Percentiles rank a stretch among this genome's conserved stretches.
Evolutionary conservation across 805 yeast genomes (phyloP).

Genomic region (Saccharomycopsis fodiens): DNA sequence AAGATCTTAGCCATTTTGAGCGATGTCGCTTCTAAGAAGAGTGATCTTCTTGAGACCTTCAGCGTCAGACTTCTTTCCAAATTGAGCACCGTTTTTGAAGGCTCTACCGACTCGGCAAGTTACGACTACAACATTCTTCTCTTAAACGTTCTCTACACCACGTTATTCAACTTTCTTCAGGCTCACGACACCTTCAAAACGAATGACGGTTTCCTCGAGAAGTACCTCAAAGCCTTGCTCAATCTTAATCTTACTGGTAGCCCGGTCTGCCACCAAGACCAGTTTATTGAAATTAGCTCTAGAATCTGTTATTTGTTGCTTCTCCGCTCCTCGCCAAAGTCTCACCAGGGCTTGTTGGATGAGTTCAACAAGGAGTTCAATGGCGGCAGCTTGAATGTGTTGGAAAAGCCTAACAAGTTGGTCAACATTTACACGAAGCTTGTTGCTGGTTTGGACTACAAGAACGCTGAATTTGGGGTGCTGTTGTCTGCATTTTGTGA

Average conservation of each 20-base stretch:
- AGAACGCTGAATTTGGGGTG: constrained; percentile 1
- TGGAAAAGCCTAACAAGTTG: constrained; percentile 27
- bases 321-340: constrained; percentile 25
- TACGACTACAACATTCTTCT: constrained; percentile 9
- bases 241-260: constrained; percentile 18
- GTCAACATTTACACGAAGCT: constrained; percentile 38
- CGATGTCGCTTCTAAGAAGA: constrained; percentile 28
- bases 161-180: constrained; percentile 8
- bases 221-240: constrained; percentile 36
- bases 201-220: constrained; percentile 31
- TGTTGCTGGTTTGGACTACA: constrained; percentile 42
- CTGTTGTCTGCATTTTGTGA: background rate
- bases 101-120: constrained; percentile 5
- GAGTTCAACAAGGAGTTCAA: constrained; percentile 33
- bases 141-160: constrained; percentile 11
- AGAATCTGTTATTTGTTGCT: constrained; percentile 30
- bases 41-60: constrained; percentile 31
- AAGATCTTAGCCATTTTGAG: constrained; percentile 23
- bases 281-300: constrained; percentile 25
- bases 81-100: constrained; percentile 22
- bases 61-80: constrained; percentile 31
- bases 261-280: constrained; percentile 13
- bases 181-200: constrained; percentile 10
- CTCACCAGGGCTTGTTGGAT: constrained; percentile 40
- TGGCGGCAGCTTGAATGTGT: constrained; percentile 17